Evolutionary conservation across 225 moss, liverwort and hornwort genomes (phyloP), one percentile per base, ranked within the genome.

Genomic region (Antitrichia curtipendula): DNA sequence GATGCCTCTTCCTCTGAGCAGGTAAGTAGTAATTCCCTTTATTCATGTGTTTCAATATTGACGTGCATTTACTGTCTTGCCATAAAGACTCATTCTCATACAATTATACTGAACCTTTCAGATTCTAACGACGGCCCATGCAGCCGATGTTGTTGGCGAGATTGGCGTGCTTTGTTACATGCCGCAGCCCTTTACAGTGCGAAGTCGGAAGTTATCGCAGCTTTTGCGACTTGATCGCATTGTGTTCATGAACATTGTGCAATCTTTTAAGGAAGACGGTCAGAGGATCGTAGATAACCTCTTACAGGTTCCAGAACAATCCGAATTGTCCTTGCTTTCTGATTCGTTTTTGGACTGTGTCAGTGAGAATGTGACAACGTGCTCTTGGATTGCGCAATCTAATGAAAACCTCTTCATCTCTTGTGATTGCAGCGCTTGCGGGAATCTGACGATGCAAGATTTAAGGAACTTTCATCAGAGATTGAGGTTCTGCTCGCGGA

Each of bases 141-240:
- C 91, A 47, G 71, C 72, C 41, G 92, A 94, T 78, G 92, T 95
- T 18, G 85, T 97, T 81, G 98, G 98, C 54, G 98, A 99, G 89
- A 96, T 99, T 38, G 98, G 96, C 84, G 92, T 99, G 54, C 86
- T 99, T 40, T 99, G 98, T 89, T 96, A 92, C 88, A 97, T 97
- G 91, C 95, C 98, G 50, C 98, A 99, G 86, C 98, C 97, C 22
- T 96, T 96, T 86, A 95, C 95, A n/a, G 96, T 95, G 71, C 95
- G 96, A 50, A 95, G 96, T 72, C 82, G 80, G 70, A 95, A 97
- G 84, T 81, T 97, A 52, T 95, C 96, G 76, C 95, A 95, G 89
- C 89, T 99, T 82, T 88, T 99, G 88, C 94, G 97, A 64, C 75
- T 97, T 27, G 96, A 96, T 83, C 95, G 95, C 83, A 89, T 90